Evolutionary conservation across 2,329 filamentous ascomycete genomes (phyloP), one percentile per base, ranked within the genome.

Genomic region (Aspergillus chevalieri): DNA sequence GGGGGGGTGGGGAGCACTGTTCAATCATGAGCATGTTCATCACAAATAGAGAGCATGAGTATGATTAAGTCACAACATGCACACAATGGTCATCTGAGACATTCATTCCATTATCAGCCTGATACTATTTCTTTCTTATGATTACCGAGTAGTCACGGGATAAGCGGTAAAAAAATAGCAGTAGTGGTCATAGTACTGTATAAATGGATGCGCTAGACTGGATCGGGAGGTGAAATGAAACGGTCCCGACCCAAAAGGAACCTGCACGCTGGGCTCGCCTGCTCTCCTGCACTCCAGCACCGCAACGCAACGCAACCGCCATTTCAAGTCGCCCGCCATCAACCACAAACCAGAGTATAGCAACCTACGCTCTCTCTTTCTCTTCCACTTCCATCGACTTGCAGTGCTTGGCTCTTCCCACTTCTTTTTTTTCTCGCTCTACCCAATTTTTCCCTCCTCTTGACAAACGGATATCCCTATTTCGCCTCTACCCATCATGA

Each of bases 401-500:
- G 24, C 19, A 43, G 43, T 28, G n/a, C 22, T 41, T 39, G 15
- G n/a, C 41, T 41, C 38, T 43, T 38, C 21, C 49, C 44, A 46
- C 44, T 22, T 39, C 22, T 49, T 47, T 38, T 33, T 30, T 43
- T 52, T 46, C 50, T 51, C 48, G 49, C 52, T 54, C 56, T 52
- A 47, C 12, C 38, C 12, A 17, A 42, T 8, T 49, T 47, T n/a
- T 39, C n/a, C 9, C 6, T 48, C 48, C 46, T 43, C 48, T 49
- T 53, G 39, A 21, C 53, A 39, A 26, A 43, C 54, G 52, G 43
- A 43, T 43, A 44, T 15, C 47, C 52, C 51, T 47, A 51, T 39
- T 41, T 21, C 10, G 12, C 38, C 26, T 46, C 45, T 44, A 44
- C 55, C 58, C 71, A 73, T 61, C 62, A 75, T 75, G 73, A 75